Base-by-base conservation (phyloP, 352 stramenopile genomes). In the Pythium apleroticum region DNA sequence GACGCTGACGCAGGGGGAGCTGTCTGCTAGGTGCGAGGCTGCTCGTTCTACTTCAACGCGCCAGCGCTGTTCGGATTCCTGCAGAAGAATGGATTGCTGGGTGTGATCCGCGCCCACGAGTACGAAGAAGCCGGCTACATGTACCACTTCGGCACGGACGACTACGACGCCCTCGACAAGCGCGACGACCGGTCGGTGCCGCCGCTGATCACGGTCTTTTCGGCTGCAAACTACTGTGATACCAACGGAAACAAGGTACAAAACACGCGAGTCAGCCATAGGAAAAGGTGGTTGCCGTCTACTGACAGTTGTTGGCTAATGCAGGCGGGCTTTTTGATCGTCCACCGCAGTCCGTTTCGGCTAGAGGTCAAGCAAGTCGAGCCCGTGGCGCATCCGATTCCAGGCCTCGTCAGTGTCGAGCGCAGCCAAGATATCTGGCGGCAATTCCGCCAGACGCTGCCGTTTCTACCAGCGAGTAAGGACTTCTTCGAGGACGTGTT, bases 151-250 rank as follows among this genome's bases (percentile, higher is more conserved):
- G 55, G 73, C 41, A 76, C 72, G 4, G 59, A 76, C 4, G 62
- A 78, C 35, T 90, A 72, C 63, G 52, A 67, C 19, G 57, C 46
- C 0, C 43, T 93, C 19, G 84, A 93, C 55, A 74, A 65, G 12
- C 73, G 84, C 15, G 15, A 62, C 0, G 72, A 88, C 61, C 84
- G 76, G 22, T 72, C 66, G 2, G 65, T 91, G 48, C 74, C 84
- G 31, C 84, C 86, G 19, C 71, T 98, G 19, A 90, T 98, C 48
- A 98, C 96, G 0, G 85, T 99, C 5, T 99, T 98, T 76, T 97
- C 86, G 22, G 96, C 96, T 6, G 91, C 95, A 1, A 98, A 98
- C 64, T 98, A 99, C 71, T 99, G 95, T 60, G 95, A 98, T 72
- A 77, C 71, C 14, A 85, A 91, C 33, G 63, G 68, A 10, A 93